phyloP scores from a whole-genome alignment of 129 eudicot species.

The Helianthus tuberosus region DNA sequence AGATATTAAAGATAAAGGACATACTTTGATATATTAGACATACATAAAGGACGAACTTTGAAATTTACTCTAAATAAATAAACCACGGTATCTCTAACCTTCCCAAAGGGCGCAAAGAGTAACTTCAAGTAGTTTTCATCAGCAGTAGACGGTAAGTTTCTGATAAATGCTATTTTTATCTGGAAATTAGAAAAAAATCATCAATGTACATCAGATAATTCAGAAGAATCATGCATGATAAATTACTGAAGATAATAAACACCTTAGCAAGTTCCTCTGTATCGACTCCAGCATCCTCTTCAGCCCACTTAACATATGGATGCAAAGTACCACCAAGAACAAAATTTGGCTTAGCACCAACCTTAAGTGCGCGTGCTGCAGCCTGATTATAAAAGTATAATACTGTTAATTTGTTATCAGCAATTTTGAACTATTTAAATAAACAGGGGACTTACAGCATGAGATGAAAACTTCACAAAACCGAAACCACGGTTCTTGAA shows the following conservation, averaged over 20 bases:
- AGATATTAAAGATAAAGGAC: too few species aligned
- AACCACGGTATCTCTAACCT: slow-evolving; percentile 39
- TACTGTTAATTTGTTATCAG: slow-evolving; percentile 1
- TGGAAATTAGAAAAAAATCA: slow-evolving; percentile 28
- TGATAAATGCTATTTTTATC: slow-evolving; percentile 79
- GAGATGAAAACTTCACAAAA: slow-evolving; percentile 81
- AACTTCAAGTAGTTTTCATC: slow-evolving; percentile 71
- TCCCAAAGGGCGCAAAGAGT: slow-evolving; percentile 66
- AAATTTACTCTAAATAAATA: too few species aligned
- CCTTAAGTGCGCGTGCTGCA: slow-evolving; percentile 81
- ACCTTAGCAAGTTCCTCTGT: slow-evolving; percentile 80
- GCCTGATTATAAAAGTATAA: slow-evolving; percentile 54
- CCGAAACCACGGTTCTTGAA: slow-evolving; percentile 84
- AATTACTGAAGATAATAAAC: slow-evolving; percentile 9
- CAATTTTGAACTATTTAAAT: neutral
- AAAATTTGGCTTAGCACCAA: slow-evolving; percentile 63
- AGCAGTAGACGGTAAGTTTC: slow-evolving; percentile 60
- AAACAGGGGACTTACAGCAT: slow-evolving; percentile 70
- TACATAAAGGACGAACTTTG: too few species aligned
- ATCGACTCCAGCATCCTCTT: slow-evolving; percentile 63
- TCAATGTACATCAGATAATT: slow-evolving; percentile 6
- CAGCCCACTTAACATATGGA: slow-evolving; percentile 88
- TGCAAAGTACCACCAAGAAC: slow-evolving; percentile 67
- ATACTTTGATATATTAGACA: too few species aligned
- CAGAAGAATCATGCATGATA: neutral